Conservation (phyloP, 129 eudicot genomes). For the Flaveria robusta region DNA sequence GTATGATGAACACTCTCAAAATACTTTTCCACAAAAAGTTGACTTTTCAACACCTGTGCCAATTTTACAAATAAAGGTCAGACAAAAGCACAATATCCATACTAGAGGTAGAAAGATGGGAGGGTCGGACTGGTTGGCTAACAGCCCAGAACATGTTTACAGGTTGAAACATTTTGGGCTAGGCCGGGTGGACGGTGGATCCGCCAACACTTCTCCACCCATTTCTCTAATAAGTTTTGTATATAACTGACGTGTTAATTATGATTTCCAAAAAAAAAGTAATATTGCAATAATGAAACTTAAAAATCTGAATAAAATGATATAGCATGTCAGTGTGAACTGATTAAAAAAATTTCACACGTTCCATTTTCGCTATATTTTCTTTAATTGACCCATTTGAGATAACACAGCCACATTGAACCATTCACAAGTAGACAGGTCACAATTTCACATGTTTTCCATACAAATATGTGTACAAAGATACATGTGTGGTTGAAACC, state of each 20-base stretch:
- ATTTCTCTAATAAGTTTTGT: not conserved
- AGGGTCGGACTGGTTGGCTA: not conserved
- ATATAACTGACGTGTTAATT: not conserved
- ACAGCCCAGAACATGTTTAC: not conserved
- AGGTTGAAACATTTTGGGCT: not conserved
- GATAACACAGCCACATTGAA: not conserved
- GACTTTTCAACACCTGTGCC: slow-evolving; percentile 71
- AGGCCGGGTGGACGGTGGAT: not conserved
- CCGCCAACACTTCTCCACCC: not conserved
- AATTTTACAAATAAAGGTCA: slow-evolving; percentile 10
- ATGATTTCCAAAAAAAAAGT: not conserved
- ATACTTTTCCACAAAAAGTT: slow-evolving; percentile 70
- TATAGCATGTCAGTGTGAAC: not conserved
- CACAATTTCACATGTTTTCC: not conserved
- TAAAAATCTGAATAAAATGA: not conserved
- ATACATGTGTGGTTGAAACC: slow-evolving; percentile 47
- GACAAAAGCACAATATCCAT: not conserved
- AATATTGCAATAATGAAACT: not conserved
- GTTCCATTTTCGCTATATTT: not conserved
- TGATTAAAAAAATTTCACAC: not conserved
- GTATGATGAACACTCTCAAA: slow-evolving; percentile 81
- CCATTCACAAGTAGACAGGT: not conserved
- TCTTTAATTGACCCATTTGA: slow-evolving; percentile 1
- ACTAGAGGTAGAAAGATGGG: not conserved
- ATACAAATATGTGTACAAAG: slow-evolving; percentile 6